These are phyloP conservation scores for Arachis monticola DNA, from an alignment of 331 rosid genomes.

Conservation along the genomic window DNA sequence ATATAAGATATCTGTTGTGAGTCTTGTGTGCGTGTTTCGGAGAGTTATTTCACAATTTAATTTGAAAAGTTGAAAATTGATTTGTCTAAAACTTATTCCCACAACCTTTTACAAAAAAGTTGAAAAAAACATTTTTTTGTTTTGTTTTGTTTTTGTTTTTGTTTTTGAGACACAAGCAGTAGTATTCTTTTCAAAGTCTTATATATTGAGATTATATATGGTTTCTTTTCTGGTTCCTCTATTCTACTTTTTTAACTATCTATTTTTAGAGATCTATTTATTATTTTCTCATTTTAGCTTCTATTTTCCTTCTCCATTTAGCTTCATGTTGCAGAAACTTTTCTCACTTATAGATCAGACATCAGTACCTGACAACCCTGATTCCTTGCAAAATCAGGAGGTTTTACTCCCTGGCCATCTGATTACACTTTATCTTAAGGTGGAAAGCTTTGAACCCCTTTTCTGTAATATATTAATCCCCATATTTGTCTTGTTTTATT, in stretches of 20 bases:
- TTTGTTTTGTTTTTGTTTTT: too few species aligned
- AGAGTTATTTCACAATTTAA: too few species aligned
- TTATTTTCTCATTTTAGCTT: conserved; percentile 38
- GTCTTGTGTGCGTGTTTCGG: too few species aligned
- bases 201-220: not conserved
- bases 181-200: not conserved
- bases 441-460: conserved; percentile 38
- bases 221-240: not conserved
- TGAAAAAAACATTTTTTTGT: too few species aligned
- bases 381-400: conserved; percentile 94
- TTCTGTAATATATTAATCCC: not conserved
- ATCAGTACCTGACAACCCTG: conserved; percentile 84
- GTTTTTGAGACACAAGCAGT: not conserved
- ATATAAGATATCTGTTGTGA: too few species aligned
- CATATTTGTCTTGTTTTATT: conserved; percentile 11
- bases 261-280: conserved; percentile 32
- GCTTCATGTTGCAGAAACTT: conserved; percentile 96
- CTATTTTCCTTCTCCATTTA: conserved; percentile 39
- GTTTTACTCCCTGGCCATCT: conserved; percentile 94
- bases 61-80: too few species aligned
- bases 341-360: conserved; percentile 96
- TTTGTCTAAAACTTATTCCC: too few species aligned
- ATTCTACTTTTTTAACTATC: not conserved
- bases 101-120: too few species aligned
- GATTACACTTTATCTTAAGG: conserved; percentile 90